phyloP scores from a whole-genome alignment of 1,284 basidiomycete species.

The Marasmius oreades region DNA sequence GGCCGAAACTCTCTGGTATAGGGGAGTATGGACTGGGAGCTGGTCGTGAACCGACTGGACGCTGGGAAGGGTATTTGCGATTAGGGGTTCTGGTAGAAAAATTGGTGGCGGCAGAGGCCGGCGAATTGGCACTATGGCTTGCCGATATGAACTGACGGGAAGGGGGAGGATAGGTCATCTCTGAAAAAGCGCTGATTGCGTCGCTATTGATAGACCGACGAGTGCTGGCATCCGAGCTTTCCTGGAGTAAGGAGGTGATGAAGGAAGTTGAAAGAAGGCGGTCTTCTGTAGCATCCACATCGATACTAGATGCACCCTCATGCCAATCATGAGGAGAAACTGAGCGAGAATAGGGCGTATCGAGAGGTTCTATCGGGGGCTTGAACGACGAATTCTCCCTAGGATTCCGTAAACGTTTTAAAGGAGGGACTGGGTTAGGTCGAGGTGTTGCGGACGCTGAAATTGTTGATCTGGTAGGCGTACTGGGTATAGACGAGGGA shows the following conservation, averaged over 20 bases:
- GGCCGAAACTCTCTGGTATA: slow-evolving; percentile 21
- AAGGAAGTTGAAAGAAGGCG: slow-evolving; percentile 56
- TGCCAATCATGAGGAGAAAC: slow-evolving; percentile 52
- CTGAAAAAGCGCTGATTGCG: slow-evolving; percentile 44
- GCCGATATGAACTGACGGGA: slow-evolving; percentile 16
- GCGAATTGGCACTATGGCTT: slow-evolving; percentile 10
- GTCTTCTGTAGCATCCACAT: slow-evolving; percentile 52
- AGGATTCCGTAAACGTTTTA: slow-evolving; percentile 5
- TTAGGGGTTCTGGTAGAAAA: slow-evolving; percentile 10
- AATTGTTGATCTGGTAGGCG: slow-evolving; percentile 26
- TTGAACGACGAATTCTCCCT: slow-evolving; percentile 1
- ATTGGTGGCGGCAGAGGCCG: not conserved
- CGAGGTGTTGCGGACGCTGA: slow-evolving; percentile 12
- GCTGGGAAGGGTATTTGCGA: slow-evolving; percentile 7
- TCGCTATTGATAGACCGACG: slow-evolving; percentile 33
- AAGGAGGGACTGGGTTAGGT: not conserved
- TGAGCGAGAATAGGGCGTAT: slow-evolving; percentile 19
- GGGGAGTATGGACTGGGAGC: slow-evolving; percentile 33
- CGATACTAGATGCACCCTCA: slow-evolving; percentile 57
- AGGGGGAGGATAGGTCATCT: slow-evolving; percentile 48
- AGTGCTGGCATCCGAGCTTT: slow-evolving; percentile 29
- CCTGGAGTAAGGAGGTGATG: slow-evolving; percentile 54
- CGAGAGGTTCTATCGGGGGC: slow-evolving; percentile 13
- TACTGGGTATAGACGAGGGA: slow-evolving; percentile 29
- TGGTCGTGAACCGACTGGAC: slow-evolving; percentile 26